Percentiles rank a stretch among this genome's conserved stretches.
Conservation (phyloP, 2,329 filamentous ascomycete species). For the Monosporascus sp. region DNA sequence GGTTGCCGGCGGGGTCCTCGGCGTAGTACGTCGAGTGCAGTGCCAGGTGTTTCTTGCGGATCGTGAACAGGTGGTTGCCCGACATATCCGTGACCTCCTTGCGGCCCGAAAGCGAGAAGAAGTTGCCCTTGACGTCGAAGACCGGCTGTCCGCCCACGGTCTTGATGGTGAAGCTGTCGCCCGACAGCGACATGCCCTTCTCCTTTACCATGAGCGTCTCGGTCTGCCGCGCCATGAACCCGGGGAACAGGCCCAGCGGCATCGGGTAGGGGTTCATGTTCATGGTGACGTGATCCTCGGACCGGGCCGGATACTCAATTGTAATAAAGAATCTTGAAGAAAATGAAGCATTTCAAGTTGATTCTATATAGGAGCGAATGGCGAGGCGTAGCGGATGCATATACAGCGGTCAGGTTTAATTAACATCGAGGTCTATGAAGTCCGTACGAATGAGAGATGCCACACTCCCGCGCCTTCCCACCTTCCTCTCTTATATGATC, state of each 20-base stretch:
- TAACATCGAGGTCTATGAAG: too few species aligned
- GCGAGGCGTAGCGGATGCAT: too few species aligned
- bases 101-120: constrained; percentile 46
- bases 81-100: constrained; percentile 51
- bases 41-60: constrained; percentile 47
- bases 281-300: background rate
- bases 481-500: too few species aligned
- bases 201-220: constrained; percentile 55
- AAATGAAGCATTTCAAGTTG: too few species aligned
- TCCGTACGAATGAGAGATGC: too few species aligned
- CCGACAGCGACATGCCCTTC: constrained; percentile 55
- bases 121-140: constrained; percentile 51
- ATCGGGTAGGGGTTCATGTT: constrained; percentile 4
- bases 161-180: constrained; percentile 61
- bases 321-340: too few species aligned
- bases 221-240: constrained; percentile 31
- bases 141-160: constrained; percentile 48
- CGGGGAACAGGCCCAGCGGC: constrained; percentile 33
- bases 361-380: too few species aligned
- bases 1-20: constrained; percentile 39
- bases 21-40: constrained; percentile 48
- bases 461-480: too few species aligned
- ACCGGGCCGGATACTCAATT: too few species aligned
- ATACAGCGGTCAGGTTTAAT: too few species aligned
- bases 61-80: constrained; percentile 52